Percentiles rank a stretch among this genome's conserved stretches.
phyloP scores from a whole-genome alignment of 805 yeast species.

The Scheffersomyces coipomensis region DNA sequence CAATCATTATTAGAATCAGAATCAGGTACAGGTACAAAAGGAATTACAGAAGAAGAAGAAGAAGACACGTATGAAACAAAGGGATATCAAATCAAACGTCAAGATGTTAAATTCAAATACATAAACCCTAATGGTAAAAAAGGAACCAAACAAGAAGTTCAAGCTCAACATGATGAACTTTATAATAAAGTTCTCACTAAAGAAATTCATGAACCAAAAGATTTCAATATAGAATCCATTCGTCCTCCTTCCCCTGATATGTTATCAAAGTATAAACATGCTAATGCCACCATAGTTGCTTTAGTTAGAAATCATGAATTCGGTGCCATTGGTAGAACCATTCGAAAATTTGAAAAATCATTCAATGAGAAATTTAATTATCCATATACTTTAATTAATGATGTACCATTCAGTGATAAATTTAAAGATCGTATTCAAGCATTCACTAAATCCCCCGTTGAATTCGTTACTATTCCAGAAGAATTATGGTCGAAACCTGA shows the following conservation, averaged over 20 bases:
- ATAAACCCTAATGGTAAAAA: slow-evolving; percentile 22
- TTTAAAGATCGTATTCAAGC: slow-evolving; percentile 42
- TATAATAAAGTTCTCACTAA: slow-evolving; percentile 34
- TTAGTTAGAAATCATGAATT: slow-evolving; percentile 71
- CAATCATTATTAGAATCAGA: too few species aligned
- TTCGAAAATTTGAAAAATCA: slow-evolving; percentile 56
- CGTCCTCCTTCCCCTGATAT: slow-evolving; percentile 10
- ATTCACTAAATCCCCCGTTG: slow-evolving; percentile 21
- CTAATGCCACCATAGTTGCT: slow-evolving; percentile 73
- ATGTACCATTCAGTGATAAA: slow-evolving; percentile 56
- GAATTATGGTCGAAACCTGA: slow-evolving; percentile 61
- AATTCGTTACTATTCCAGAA: slow-evolving; percentile 40
- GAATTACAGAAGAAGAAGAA: too few species aligned
- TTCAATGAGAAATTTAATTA: slow-evolving; percentile 73
- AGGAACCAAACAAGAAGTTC: slow-evolving; percentile 30
- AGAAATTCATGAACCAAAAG: slow-evolving; percentile 49
- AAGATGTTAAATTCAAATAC: slow-evolving; percentile 33
- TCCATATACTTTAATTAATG: slow-evolving; percentile 81
- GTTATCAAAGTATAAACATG: slow-evolving; percentile 37
- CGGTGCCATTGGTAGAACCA: slow-evolving; percentile 46
- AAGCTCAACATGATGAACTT: slow-evolving; percentile 34
- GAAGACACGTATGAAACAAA: too few species aligned
- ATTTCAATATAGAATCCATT: slow-evolving; percentile 12
- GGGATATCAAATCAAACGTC: slow-evolving; percentile 19
- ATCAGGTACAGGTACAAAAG: too few species aligned